These are phyloP conservation scores for Solanum sitiens DNA, from an alignment of 257 asterid species.

Conservation along the genomic window DNA sequence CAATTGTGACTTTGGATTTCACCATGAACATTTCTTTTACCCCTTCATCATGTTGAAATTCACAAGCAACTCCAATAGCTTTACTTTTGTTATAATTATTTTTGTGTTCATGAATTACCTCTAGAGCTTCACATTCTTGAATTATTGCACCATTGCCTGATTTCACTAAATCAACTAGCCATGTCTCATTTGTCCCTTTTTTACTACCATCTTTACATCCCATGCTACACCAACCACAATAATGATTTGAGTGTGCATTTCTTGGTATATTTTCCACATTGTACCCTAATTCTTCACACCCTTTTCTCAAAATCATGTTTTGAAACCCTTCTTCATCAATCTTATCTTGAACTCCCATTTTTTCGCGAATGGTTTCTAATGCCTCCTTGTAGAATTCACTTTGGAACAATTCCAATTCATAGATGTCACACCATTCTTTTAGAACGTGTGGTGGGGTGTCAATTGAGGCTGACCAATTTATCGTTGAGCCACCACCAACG, in stretches of 20 bases:
- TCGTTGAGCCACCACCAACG: constrained; percentile 80
- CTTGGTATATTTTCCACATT: constrained; percentile 44
- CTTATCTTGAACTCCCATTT: constrained; percentile 53
- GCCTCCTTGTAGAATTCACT: constrained; percentile 27
- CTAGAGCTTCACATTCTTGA: constrained; percentile 49
- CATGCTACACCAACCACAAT: constrained; percentile 77
- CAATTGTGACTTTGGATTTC: constrained; percentile 43
- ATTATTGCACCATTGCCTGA: constrained; percentile 63
- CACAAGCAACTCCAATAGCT: constrained; percentile 51
- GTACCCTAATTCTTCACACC: constrained; percentile 64
- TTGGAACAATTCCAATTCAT: constrained; percentile 25
- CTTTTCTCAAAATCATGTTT: constrained; percentile 65
- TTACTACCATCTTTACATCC: constrained; percentile 81
- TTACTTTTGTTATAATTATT: background rate
- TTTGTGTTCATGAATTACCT: constrained; percentile 19
- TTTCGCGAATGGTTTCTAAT: constrained; percentile 33
- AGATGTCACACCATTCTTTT: constrained; percentile 49
- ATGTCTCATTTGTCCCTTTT: constrained; percentile 61
- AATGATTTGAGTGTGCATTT: constrained; percentile 54
- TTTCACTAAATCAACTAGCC: constrained; percentile 64
- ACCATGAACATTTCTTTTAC: constrained; percentile 26
- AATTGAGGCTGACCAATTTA: constrained; percentile 89
- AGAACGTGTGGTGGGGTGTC: constrained; percentile 57
- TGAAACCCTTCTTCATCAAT: constrained; percentile 41
- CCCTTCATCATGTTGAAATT: constrained; percentile 20